Conservation (phyloP, 768 basidiomycete genomes). For the Terana coerulea region DNA sequence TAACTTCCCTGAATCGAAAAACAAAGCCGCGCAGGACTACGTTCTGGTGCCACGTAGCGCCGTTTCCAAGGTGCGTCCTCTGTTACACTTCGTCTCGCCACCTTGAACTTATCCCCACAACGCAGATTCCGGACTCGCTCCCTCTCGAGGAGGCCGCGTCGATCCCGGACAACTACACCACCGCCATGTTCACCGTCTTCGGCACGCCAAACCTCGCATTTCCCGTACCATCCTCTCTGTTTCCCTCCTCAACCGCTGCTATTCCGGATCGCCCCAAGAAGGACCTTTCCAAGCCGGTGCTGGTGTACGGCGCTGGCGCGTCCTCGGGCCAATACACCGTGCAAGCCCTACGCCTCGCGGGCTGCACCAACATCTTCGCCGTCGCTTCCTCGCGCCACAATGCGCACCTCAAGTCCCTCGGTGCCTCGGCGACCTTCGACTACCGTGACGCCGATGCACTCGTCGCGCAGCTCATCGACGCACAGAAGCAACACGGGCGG, state of each 20-base stretch:
- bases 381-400: conserved; percentile 7
- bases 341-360: conserved; percentile 6
- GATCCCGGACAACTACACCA: conserved; percentile 8
- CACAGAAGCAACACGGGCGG: background rate
- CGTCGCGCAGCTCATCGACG: background rate
- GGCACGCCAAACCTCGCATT: conserved; percentile 2
- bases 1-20: background rate
- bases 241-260: background rate
- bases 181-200: conserved; percentile 8
- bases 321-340: conserved; percentile 7
- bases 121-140: background rate
- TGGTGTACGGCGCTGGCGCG: conserved; percentile 10
- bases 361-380: conserved; percentile 6
- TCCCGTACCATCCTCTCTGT: background rate
- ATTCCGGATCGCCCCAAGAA: background rate
- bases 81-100: background rate
- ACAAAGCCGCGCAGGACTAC: conserved; percentile 8
- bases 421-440: conserved; percentile 4
- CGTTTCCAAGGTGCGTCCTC: background rate
- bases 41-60: background rate
- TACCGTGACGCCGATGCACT: conserved; percentile 2
- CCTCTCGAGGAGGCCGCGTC: conserved; percentile 2
- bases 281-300: background rate
- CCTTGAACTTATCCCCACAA: too few relatives aligned
- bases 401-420: conserved; percentile 4